phyloP scores from a whole-genome alignment of 306 rosid genomes.

The Quercus aquifolioides region DNA sequence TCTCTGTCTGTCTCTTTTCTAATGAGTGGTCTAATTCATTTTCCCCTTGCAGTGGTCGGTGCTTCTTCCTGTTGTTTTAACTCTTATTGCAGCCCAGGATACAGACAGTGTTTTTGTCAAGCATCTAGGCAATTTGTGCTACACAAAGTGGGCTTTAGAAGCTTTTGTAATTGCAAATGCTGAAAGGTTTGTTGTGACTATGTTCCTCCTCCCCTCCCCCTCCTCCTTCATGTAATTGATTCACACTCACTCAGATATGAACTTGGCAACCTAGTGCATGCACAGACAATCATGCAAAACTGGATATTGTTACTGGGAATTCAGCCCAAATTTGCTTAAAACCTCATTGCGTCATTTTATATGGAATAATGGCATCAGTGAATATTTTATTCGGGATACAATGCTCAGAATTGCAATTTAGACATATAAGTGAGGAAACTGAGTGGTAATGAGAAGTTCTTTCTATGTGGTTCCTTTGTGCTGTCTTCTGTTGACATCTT shows the following conservation, averaged over 20 bases:
- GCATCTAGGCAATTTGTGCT: constrained; percentile 49
- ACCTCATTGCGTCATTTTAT: not conserved
- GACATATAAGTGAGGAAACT: not conserved
- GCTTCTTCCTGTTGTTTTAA: constrained; percentile 92
- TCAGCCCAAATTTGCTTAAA: not conserved
- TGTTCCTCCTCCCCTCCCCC: not conserved
- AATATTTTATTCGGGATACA: constrained; percentile 1
- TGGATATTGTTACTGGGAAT: not conserved
- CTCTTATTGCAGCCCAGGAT: constrained; percentile 62
- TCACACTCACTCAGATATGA: not conserved
- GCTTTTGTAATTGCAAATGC: constrained; percentile 94
- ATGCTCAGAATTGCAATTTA: not conserved
- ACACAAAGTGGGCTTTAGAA: constrained; percentile 97
- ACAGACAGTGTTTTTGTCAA: constrained; percentile 37
- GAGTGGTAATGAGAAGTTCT: not conserved
- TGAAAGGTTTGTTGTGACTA: constrained; percentile 42
- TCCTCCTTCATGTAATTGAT: not conserved
- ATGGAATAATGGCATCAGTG: not conserved
- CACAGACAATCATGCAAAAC: not conserved
- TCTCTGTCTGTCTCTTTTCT: not conserved
- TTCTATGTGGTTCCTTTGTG: not conserved
- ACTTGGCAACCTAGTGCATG: not conserved
- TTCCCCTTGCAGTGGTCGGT: constrained; percentile 81
- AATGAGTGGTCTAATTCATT: too few relatives aligned
- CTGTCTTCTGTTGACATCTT: not conserved